Base-by-base conservation (phyloP, 345 rosid genomes). In the Schrenkiella parvula region DNA sequence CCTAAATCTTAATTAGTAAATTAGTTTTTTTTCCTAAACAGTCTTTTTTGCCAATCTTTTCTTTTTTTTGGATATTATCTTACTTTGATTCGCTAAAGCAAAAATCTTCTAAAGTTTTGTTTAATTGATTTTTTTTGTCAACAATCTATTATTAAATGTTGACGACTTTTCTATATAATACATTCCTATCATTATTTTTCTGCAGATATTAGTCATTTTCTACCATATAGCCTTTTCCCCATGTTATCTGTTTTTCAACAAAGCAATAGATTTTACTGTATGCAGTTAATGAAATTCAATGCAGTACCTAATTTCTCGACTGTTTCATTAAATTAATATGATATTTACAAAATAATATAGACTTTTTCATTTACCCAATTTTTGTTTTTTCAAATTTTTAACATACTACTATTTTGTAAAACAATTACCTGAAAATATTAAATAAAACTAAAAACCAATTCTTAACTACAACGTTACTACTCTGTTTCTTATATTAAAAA, bases 141-240 rank as follows among this genome's bases (percentile, higher is more conserved):
- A 8, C 51, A 4, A 46, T 12, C 38, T 26, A 23, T 52, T 51
- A 62, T 21, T 32, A 42, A 14, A 70, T 64, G 55, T 55, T 73
- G 31, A 41, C 56, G 10, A 8, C 4, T 4, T 21, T 46, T 48
- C n/a, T 50, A 12, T 6, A 23, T 52, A 60, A 55, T 23, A n/a
- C 53, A 51, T 42, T 13, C 38, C 28, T 8, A 3, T 19, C 51
- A 41, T 18, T 13, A 9, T 50, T 32, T 31, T 28, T 64, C 9
- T 34, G 11, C 68, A 58, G 35, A 73, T 65, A 44, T 61, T 37
- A 64, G 51, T 73, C 65, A 65, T 65, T 65, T 65, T 73, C 66
- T 46, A 56, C 59, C 39, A 42, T 8, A 10, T 42, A 55, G 14
- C 65, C 23, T 46, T 73, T 64, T 32, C 35, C 58, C 17, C 77